A percentile compares a stretch with the other conserved stretches of the same genome.
These are phyloP conservation scores for Pythium diclinum DNA, from an alignment of 352 stramenopile genomes.

Conservation along the genomic window DNA sequence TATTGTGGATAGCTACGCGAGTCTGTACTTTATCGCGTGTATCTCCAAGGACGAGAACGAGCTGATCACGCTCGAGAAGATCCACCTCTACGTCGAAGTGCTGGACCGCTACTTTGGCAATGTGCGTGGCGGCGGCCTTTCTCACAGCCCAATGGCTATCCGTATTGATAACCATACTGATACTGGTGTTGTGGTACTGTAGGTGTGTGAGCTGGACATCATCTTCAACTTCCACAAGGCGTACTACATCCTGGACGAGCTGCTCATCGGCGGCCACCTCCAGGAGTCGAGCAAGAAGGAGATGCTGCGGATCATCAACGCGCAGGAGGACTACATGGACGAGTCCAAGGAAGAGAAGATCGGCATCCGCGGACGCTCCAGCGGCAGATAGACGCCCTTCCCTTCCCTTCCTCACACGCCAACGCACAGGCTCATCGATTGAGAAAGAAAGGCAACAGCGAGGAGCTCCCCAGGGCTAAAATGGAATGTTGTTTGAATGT, in stretches of 20 bases:
- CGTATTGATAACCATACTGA: too few relatives aligned
- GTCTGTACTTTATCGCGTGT: conserved; percentile 96
- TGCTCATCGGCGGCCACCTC: conserved; percentile 98
- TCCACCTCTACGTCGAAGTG: conserved; percentile 98
- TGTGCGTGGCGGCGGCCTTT: conserved; percentile 34
- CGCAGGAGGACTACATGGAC: conserved; percentile 90
- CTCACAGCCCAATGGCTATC: too few relatives aligned
- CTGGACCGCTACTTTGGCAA: conserved; percentile 97
- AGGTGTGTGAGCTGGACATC: conserved; percentile 95
- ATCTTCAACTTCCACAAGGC: conserved; percentile 99
- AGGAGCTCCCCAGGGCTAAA: not conserved
- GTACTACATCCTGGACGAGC: conserved; percentile 99
- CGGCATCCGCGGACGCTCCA: conserved; percentile 43
- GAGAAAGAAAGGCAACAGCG: too few relatives aligned
- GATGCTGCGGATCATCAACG: conserved; percentile 84
- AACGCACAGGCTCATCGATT: too few relatives aligned
- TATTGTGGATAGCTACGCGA: conserved; percentile 85
- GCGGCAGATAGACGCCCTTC: conserved; percentile 44
- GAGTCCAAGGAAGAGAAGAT: conserved; percentile 87
- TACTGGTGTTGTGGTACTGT: not conserved
- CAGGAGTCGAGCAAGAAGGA: conserved; percentile 95
- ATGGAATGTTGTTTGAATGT: conserved; percentile 26
- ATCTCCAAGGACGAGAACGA: conserved; percentile 97
- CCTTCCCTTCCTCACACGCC: too few relatives aligned
- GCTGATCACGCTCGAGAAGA: conserved; percentile 96